Base-by-base conservation (phyloP, 1,139 yeast species). In the Hansenula lynferdii region DNA sequence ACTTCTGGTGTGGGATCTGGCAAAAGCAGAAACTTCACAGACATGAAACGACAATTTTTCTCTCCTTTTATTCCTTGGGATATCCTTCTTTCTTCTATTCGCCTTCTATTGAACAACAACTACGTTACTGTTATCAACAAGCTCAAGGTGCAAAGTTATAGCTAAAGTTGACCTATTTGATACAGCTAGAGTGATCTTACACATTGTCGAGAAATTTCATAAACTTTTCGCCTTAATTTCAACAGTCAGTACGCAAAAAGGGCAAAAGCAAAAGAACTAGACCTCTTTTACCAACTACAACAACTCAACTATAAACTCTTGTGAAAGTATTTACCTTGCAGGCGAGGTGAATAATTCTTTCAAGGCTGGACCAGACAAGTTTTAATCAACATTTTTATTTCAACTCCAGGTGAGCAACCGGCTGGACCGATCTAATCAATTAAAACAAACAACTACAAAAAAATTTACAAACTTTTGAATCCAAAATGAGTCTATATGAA, bases 361-460 rank as follows among this genome's bases (percentile, higher is more conserved):
- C 39, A 39, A 35, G 42, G 42, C 42, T 39, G 42, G 42, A 10
- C 42, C 42, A 33, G 25, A 26, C 42, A 39, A 39, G 39, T 31
- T 21, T n/a, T 11, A 21, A 16, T 26, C 9, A 30, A 20, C n/a
- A n/a, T n/a, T n/a, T 23, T 31, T 33, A 22, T 21, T n/a, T 28
- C 16, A 17, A 30, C 33, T 22, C 34, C 34, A 17, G 34, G 34
- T 23, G 34, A 31, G 34, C 25, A 7, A 15, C n/a, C 14, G 27
- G 34, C 34, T 23, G 34, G 31, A 15, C 34, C 37, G 34, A 28
- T n/a, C n/a, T n/a, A n/a, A n/a, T n/a, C n/a, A n/a, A n/a, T n/a
- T 16, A 15, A n/a, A n/a, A n/a, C n/a, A n/a, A n/a, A n/a, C n/a
- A 30, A 24, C 12, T 12, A 12, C 26, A 22, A 23, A n/a, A 25